A percentile compares a stretch with the other conserved stretches of the same genome.
phyloP scores from a whole-genome alignment of 2,329 filamentous ascomycete genomes.

The Penicillium decumbens region DNA sequence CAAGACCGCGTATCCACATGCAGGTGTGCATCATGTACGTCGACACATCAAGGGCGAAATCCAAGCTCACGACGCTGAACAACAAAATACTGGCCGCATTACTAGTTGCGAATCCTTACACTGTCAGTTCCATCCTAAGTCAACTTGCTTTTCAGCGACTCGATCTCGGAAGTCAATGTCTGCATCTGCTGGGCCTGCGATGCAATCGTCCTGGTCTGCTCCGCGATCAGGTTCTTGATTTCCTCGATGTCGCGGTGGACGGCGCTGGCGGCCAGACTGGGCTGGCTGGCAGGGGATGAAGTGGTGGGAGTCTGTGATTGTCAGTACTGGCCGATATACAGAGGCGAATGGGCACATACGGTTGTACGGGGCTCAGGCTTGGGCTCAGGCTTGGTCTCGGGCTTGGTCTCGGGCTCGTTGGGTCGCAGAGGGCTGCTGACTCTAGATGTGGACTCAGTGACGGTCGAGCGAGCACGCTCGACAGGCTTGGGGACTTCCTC shows the following conservation, averaged over 20 bases:
- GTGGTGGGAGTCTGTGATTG: conserved; percentile 28
- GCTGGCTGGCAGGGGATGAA: conserved; percentile 23
- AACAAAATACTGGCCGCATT: conserved; percentile 3
- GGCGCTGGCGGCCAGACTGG: conserved; percentile 30
- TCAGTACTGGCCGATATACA: neutral
- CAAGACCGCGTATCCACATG: conserved; percentile 22
- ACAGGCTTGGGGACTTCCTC: conserved; percentile 76
- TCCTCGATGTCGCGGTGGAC: conserved; percentile 65
- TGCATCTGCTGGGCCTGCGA: conserved; percentile 73
- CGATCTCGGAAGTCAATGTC: conserved; percentile 66
- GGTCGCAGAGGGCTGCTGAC: conserved; percentile 32
- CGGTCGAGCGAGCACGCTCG: conserved; percentile 50
- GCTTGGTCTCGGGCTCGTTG: conserved; percentile 22
- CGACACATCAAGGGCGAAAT: conserved; percentile 9
- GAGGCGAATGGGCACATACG: neutral
- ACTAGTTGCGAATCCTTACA: conserved; percentile 3
- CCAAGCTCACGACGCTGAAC: neutral
- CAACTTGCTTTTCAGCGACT: conserved; percentile 73
- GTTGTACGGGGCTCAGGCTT: conserved; percentile 27
- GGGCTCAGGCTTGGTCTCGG: conserved; percentile 21
- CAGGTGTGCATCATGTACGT: conserved; percentile 13
- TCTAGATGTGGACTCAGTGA: conserved; percentile 22
- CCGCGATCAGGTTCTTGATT: conserved; percentile 72
- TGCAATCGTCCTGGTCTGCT: conserved; percentile 71
- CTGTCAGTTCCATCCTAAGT: conserved; percentile 33